Conservation (phyloP, 345 rosid genomes). For the Hevea brasiliensis region DNA sequence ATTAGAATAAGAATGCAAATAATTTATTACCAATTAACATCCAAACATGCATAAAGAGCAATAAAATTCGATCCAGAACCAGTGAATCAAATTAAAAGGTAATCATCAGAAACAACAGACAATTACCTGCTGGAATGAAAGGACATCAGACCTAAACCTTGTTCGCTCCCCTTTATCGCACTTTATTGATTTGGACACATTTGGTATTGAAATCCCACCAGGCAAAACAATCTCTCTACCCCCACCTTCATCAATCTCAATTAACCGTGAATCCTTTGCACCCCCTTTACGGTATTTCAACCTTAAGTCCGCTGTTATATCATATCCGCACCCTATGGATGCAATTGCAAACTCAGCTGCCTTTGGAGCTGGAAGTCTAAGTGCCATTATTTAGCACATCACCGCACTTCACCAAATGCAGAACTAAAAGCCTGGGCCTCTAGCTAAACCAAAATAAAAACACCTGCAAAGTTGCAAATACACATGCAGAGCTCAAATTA, state of each 20-base stretch:
- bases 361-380: slow-evolving; percentile 57
- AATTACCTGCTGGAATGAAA: slow-evolving; percentile 84
- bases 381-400: slow-evolving; percentile 65
- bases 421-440: not conserved
- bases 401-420: slow-evolving; percentile 24
- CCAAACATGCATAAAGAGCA: slow-evolving; percentile 5
- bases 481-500: not conserved
- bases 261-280: slow-evolving; percentile 48
- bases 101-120: not conserved
- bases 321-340: slow-evolving; percentile 89
- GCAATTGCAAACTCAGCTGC: slow-evolving; percentile 90
- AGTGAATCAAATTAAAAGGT: not conserved
- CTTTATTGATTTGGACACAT: slow-evolving; percentile 79
- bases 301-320: slow-evolving; percentile 68
- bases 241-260: slow-evolving; percentile 63
- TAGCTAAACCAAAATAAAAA: too few relatives aligned
- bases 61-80: not conserved
- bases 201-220: slow-evolving; percentile 73
- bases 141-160: slow-evolving; percentile 77
- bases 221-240: slow-evolving; percentile 68
- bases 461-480: not conserved
- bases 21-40: not conserved
- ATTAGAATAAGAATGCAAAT: not conserved
- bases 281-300: slow-evolving; percentile 78
- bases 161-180: slow-evolving; percentile 96